A percentile compares a stretch with the other conserved stretches of the same genome.
Conservation (phyloP, 2,329 filamentous ascomycete species). For the Calonectria henricotiae region DNA sequence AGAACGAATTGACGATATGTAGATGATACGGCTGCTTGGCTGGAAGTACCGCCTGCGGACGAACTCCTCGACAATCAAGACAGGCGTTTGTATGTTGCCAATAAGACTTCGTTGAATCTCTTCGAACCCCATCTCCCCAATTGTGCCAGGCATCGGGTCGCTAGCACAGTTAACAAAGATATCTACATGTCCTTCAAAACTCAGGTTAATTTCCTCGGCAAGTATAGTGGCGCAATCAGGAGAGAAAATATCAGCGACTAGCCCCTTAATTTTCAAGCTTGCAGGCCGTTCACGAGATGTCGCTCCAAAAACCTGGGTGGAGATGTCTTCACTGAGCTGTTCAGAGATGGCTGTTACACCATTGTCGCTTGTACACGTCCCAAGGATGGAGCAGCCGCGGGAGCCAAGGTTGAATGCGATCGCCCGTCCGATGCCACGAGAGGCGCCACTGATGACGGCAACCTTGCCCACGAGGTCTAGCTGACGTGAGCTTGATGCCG, state of each 20-base stretch:
- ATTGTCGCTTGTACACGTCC: slow-evolving; percentile 51
- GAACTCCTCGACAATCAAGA: slow-evolving; percentile 57
- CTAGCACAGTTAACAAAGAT: slow-evolving; percentile 58
- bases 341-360: slow-evolving; percentile 46
- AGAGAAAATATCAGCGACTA: slow-evolving; percentile 55
- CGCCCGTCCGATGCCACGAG: slow-evolving; percentile 51
- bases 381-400: slow-evolving; percentile 55
- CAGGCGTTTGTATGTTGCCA: slow-evolving; percentile 57
- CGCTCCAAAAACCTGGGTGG: slow-evolving; percentile 35
- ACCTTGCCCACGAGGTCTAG: slow-evolving; percentile 43
- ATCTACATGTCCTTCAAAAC: slow-evolving; percentile 52
- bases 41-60: slow-evolving; percentile 55
- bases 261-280: slow-evolving; percentile 49
- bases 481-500: slow-evolving; percentile 20
- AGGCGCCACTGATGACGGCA: slow-evolving; percentile 46
- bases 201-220: slow-evolving; percentile 46
- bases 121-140: slow-evolving; percentile 51
- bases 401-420: slow-evolving; percentile 52
- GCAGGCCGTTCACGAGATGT: slow-evolving; percentile 36
- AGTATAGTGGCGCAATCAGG: slow-evolving; percentile 51
- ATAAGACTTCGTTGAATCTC: slow-evolving; percentile 55
- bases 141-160: slow-evolving; percentile 51
- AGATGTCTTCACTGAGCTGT: slow-evolving; percentile 47
- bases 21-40: slow-evolving; percentile 56
- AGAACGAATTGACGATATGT: slow-evolving; percentile 56